Percentiles rank a stretch among this genome's conserved stretches.
phyloP scores from a whole-genome alignment of 2,329 filamentous ascomycete genomes.

The Metarhizium humberi region DNA sequence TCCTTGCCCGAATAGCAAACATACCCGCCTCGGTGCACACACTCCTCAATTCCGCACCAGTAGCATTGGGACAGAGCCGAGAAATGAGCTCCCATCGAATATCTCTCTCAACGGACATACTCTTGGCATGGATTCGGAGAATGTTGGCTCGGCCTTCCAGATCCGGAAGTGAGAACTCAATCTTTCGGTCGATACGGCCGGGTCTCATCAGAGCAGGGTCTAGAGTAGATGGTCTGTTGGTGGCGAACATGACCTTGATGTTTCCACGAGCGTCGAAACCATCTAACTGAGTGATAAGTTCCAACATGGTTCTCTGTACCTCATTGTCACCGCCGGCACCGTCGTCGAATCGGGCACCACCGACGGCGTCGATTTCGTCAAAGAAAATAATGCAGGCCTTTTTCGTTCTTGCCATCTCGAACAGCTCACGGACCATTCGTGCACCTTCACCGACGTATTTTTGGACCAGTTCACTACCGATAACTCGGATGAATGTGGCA shows the following conservation, averaged over 20 bases:
- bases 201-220: constrained; percentile 97
- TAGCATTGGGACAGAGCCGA: constrained; percentile 91
- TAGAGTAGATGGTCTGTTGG: constrained; percentile 89
- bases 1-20: constrained; percentile 89
- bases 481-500: constrained; percentile 96
- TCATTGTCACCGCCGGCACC: constrained; percentile 96
- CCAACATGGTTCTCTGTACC: constrained; percentile 95
- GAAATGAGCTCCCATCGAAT: constrained; percentile 99
- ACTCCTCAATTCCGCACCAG: constrained; percentile 88
- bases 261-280: constrained; percentile 95
- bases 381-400: constrained; percentile 98
- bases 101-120: constrained; percentile 97
- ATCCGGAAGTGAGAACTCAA: constrained; percentile 95
- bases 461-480: constrained; percentile 94
- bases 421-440: constrained; percentile 95
- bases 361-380: constrained; percentile 94
- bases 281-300: constrained; percentile 92
- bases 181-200: constrained; percentile 96
- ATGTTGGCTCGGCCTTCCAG: constrained; percentile 97
- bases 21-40: constrained; percentile 98
- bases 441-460: constrained; percentile 99
- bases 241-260: constrained; percentile 99
- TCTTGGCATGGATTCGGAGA: constrained; percentile 96
- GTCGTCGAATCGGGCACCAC: constrained; percentile 92
- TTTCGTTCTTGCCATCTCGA: constrained; percentile 99